A percentile compares a stretch with the other conserved stretches of the same genome.
Evolutionary conservation across 2,329 filamentous ascomycete genomes (phyloP).

Genomic region (Alternaria arborescens): DNA sequence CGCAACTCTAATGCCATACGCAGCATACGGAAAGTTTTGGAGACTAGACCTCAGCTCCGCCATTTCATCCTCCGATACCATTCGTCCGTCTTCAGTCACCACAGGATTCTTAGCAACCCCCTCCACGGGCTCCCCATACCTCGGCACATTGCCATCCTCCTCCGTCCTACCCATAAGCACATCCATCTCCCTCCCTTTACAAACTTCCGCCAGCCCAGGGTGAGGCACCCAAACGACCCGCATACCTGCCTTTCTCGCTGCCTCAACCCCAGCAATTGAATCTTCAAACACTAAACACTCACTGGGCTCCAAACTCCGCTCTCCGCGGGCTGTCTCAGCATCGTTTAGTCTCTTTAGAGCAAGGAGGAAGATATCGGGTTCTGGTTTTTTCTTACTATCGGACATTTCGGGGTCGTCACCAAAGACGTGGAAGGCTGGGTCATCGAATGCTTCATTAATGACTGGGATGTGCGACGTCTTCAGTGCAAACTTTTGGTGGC

Average conservation of each 20-base stretch:
- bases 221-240: constrained; percentile 12
- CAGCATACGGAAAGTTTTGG: constrained; percentile 8
- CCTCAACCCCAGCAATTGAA: constrained; percentile 13
- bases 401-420: constrained; percentile 15
- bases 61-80: constrained; percentile 5
- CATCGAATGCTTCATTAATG: background rate
- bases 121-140: background rate
- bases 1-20: constrained; percentile 2
- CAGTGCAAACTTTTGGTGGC: constrained; percentile 3
- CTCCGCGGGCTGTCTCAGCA: background rate
- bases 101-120: background rate
- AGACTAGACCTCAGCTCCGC: constrained; percentile 6
- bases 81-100: background rate
- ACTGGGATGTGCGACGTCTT: constrained; percentile 9
- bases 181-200: constrained; percentile 12
- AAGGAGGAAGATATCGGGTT: constrained; percentile 13
- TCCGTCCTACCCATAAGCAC: constrained; percentile 14
- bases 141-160: background rate
- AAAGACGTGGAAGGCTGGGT: constrained; percentile 8
- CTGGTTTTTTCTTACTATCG: constrained; percentile 14
- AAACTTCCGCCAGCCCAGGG: constrained; percentile 9
- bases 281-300: constrained; percentile 17
- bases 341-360: constrained; percentile 7
- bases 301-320: background rate
- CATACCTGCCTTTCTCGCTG: constrained; percentile 6